These are phyloP conservation scores for Vigna reflexopilosa DNA, from an alignment of 306 rosid species.

Conservation along the genomic window DNA sequence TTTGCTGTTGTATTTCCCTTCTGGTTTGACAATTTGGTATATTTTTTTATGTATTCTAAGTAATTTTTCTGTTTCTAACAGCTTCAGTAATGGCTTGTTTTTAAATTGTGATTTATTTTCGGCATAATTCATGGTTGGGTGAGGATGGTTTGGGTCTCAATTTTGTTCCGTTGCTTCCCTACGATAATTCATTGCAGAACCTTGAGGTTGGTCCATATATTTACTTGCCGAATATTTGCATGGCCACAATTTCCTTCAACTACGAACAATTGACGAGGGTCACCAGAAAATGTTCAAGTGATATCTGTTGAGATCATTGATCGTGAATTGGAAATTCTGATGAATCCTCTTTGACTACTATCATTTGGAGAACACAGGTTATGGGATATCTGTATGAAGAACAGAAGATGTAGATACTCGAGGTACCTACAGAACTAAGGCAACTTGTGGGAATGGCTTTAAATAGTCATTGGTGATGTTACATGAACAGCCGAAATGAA, in stretches of 20 bases:
- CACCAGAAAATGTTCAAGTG: slow-evolving; percentile 18
- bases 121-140: background rate
- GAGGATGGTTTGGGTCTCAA: background rate
- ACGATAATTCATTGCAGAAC: slow-evolving; percentile 42
- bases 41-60: background rate
- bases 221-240: slow-evolving; percentile 43
- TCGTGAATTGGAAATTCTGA: slow-evolving; percentile 1
- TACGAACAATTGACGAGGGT: slow-evolving; percentile 20
- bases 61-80: background rate
- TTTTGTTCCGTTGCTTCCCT: background rate
- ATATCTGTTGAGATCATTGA: background rate
- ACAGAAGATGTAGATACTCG: background rate
- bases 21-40: background rate
- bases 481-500: too few relatives aligned
- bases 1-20: background rate
- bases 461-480: background rate
- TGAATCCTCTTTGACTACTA: slow-evolving; percentile 10
- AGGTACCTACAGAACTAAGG: background rate
- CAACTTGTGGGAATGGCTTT: background rate
- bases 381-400: background rate
- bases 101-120: too few relatives aligned
- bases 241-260: slow-evolving; percentile 50
- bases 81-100: background rate
- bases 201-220: slow-evolving; percentile 32
- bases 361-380: background rate